phyloP scores from a whole-genome alignment of 2,329 filamentous ascomycete genomes.

The Aspergillus eucalypticola region DNA sequence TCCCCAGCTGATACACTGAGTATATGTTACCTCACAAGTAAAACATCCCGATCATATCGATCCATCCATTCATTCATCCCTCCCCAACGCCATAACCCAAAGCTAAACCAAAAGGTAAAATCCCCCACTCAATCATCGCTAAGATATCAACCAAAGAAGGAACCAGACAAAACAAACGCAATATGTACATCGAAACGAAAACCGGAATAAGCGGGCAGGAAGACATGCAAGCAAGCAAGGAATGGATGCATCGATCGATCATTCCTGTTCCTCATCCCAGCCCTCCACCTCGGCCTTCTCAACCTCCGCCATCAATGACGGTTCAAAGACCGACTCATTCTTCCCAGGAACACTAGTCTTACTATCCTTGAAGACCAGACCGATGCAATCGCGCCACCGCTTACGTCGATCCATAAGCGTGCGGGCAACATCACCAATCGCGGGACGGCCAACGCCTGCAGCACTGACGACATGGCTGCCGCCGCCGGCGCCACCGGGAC shows the following conservation, averaged over 20 bases:
- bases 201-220: constrained; percentile 7
- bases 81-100: background rate
- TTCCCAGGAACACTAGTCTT: constrained; percentile 70
- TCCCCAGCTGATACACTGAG: background rate
- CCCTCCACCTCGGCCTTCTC: constrained; percentile 75
- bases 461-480: constrained; percentile 58
- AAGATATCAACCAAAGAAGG: background rate
- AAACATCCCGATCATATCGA: background rate
- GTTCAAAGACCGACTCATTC: constrained; percentile 73
- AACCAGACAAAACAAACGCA: background rate
- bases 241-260: background rate
- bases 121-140: background rate
- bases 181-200: constrained; percentile 11
- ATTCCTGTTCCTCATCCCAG: constrained; percentile 79
- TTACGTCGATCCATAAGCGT: constrained; percentile 88
- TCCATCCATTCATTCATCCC: background rate
- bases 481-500: constrained; percentile 68
- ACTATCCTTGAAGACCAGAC: constrained; percentile 84
- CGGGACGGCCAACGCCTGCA: constrained; percentile 51
- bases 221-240: background rate
- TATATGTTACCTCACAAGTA: background rate
- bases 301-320: constrained; percentile 69
- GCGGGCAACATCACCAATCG: constrained; percentile 85
- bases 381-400: constrained; percentile 89
- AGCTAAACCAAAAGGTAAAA: background rate